Evolutionary conservation across 2,329 filamentous ascomycete species (phyloP), one percentile per base, ranked within the genome.

Genomic region (Venturia asperata): DNA sequence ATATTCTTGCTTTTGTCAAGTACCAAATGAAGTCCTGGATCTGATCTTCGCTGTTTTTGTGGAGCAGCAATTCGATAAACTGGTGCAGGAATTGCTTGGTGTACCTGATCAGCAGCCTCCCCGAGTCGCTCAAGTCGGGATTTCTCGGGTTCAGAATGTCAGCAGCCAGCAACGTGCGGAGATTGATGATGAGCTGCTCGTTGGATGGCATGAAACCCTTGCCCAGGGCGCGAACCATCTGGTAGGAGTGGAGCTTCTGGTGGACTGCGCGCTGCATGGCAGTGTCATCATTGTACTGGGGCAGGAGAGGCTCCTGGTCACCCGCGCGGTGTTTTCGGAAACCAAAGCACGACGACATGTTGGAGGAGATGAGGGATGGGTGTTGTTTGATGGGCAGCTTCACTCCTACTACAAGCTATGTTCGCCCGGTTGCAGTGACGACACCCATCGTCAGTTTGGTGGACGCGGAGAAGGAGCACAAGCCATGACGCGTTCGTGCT

Each of bases 1-100:
- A 83, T 6, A 94, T 78, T 42, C 84, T 83, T n/a, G 91, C 87
- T 73, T 90, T 88, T 68, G 86, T 80, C 60, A 96, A 76, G 70
- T 88, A 92, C 92, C 92, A 97, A 47, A 96, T 81, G 68, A 97
- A 90, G 71, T 97, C 91, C 74, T 97, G 93, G 21, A 97, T 85
- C 74, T 96, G 89, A 75, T 97, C 91, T 19, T 85, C 77, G 67
- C 81, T 79, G 74, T 97, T 97, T 79, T 97, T 97, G 75, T 92
- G 82, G 65, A 85, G 81, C 58, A 97, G 74, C 6, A 96, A 77
- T n/a, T 91, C 85, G 70, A 95, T 93, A 74, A 96, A 86, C 66
- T 92, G 83, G 66, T 86, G 83, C 9, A 97, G 79, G 84, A 86
- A 93, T 69, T 88, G 81, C 73, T 88, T 90, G 61, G 82, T 81